Conservation (phyloP, 1,284 basidiomycete species). For the Pascua guehoae region DNA sequence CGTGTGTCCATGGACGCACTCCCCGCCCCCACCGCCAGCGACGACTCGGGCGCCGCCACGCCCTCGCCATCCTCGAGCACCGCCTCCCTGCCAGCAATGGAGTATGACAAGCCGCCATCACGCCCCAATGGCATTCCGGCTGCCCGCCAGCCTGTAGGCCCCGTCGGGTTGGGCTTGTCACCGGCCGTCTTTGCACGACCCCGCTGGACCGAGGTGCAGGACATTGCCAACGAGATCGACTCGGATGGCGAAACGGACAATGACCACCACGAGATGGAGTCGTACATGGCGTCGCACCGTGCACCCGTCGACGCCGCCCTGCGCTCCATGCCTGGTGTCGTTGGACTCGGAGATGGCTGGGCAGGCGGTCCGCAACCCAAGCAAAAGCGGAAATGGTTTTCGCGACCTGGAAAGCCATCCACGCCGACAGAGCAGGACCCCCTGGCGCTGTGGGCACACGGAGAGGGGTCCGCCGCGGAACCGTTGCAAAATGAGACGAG, state of each 20-base stretch:
- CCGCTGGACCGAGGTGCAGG: constrained; percentile 8
- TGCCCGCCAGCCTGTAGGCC: not conserved
- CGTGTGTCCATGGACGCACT: constrained; percentile 20
- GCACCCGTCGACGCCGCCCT: constrained; percentile 23
- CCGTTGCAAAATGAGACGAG: not conserved
- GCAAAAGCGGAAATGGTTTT: constrained; percentile 13
- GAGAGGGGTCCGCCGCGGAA: not conserved
- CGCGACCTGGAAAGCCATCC: constrained; percentile 1
- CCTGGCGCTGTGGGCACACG: constrained; percentile 7
- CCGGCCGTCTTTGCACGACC: not conserved
- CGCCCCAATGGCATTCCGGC: not conserved
- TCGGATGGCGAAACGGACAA: constrained; percentile 3
- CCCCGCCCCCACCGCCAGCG: constrained; percentile 7
- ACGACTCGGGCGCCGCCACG: constrained; percentile 5
- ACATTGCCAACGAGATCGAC: constrained; percentile 6
- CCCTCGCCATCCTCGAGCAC: constrained; percentile 13
- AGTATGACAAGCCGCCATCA: constrained; percentile 6
- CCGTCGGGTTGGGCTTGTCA: constrained; percentile 9
- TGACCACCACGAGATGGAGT: constrained; percentile 19
- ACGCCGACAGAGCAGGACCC: constrained; percentile 11
- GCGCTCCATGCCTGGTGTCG: constrained; percentile 35
- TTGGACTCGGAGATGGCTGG: constrained; percentile 43
- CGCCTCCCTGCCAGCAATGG: constrained; percentile 13
- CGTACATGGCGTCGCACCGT: constrained; percentile 16
- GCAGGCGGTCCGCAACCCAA: constrained; percentile 24